Percentiles rank a stretch among this genome's conserved stretches.
Conservation (phyloP, 768 basidiomycete genomes). For the Russula earlei region DNA sequence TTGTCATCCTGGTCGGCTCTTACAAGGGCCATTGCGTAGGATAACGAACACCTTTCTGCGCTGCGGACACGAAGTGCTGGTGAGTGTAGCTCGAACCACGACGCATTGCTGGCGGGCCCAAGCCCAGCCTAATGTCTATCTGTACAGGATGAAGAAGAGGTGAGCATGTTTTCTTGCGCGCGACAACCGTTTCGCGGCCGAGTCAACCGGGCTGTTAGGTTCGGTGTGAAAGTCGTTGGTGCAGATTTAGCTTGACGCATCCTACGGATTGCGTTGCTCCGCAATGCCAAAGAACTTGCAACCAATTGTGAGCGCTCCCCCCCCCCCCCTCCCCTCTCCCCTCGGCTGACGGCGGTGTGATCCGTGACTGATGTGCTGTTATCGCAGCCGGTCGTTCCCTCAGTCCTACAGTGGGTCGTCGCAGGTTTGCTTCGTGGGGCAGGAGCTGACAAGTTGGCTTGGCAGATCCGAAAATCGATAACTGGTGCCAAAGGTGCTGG, state of each 20-base stretch:
- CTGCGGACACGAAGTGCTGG: slow-evolving; percentile 17
- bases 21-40: slow-evolving; percentile 31
- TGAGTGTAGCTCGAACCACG: slow-evolving; percentile 5
- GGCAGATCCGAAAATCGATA: slow-evolving; percentile 31
- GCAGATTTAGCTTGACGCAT: slow-evolving; percentile 12
- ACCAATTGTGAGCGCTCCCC: slow-evolving; percentile 21
- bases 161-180: slow-evolving; percentile 1
- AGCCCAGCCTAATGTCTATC: slow-evolving; percentile 4
- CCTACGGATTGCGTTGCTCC: slow-evolving; percentile 10
- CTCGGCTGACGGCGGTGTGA: slow-evolving; percentile 15
- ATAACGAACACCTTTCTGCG: slow-evolving; percentile 45
- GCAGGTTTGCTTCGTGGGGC: slow-evolving; percentile 2
- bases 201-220: slow-evolving; percentile 8
- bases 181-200: not conserved
- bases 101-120: not conserved
- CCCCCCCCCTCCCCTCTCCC: not conserved
- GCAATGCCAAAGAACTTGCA: slow-evolving; percentile 21
- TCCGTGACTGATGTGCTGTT: slow-evolving; percentile 11
- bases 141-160: slow-evolving; percentile 13
- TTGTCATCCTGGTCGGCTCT: slow-evolving; percentile 13
- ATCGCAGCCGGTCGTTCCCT: slow-evolving; percentile 55
- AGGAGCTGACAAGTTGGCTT: slow-evolving; percentile 14
- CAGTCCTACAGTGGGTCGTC: slow-evolving; percentile 50
- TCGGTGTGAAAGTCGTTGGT: slow-evolving; percentile 15
- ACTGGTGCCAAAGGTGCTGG: slow-evolving; percentile 28